Evolutionary conservation across 768 basidiomycete species (phyloP).

Genomic region (Rhizopogon vinicolor): DNA sequence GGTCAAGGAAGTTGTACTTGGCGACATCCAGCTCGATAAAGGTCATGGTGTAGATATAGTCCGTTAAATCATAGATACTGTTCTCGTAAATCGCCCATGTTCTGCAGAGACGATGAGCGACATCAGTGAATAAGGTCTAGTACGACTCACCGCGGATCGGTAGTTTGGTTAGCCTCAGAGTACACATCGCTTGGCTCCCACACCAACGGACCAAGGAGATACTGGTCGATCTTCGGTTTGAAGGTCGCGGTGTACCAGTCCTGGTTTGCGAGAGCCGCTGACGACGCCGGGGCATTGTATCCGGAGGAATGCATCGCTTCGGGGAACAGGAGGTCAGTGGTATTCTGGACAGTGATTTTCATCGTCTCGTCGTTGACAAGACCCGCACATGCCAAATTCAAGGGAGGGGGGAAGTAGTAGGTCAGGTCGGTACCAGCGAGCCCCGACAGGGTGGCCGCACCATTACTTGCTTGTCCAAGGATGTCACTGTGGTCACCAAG

Average conservation of each 20-base stretch:
- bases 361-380: slow-evolving; percentile 47
- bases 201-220: slow-evolving; percentile 58
- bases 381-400: slow-evolving; percentile 52
- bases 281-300: slow-evolving; percentile 29
- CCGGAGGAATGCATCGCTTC: slow-evolving; percentile 60
- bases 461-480: slow-evolving; percentile 44
- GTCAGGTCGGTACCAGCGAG: slow-evolving; percentile 63
- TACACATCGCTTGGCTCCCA: slow-evolving; percentile 36
- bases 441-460: slow-evolving; percentile 38
- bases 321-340: slow-evolving; percentile 35
- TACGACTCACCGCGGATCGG: slow-evolving; percentile 22
- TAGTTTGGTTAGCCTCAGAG: slow-evolving; percentile 32
- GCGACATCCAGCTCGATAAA: slow-evolving; percentile 36
- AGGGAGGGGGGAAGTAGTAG: slow-evolving; percentile 58
- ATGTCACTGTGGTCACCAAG: slow-evolving; percentile 63
- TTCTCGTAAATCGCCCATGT: slow-evolving; percentile 59
- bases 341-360: slow-evolving; percentile 41
- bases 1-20: slow-evolving; percentile 50
- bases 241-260: slow-evolving; percentile 58
- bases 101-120: slow-evolving; percentile 22
- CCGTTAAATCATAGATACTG: slow-evolving; percentile 57
- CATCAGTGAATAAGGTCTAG: slow-evolving; percentile 6
- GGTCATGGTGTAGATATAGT: slow-evolving; percentile 60
- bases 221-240: slow-evolving; percentile 50
- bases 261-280: slow-evolving; percentile 29